Evolutionary conservation across 176 grass and related monocot species (phyloP), one percentile per base, ranked within the genome.

Genomic region (Aegilops longissima): DNA sequence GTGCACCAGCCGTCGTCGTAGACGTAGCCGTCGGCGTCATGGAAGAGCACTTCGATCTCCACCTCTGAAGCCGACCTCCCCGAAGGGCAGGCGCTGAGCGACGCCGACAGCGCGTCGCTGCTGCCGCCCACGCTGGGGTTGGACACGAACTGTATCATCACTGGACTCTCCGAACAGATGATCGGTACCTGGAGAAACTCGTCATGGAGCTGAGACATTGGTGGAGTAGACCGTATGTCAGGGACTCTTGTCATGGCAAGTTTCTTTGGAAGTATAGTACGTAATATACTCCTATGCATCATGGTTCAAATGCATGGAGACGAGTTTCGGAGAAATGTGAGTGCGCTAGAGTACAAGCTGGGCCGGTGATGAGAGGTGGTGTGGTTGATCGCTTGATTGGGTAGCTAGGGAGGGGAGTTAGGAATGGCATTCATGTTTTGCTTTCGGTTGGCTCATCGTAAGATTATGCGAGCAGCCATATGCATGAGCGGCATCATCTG

Each of bases 41-140:
- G 42, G 73, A 85, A 85, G 61, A 85, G 73, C 73, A 85, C 73
- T 73, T 85, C 73, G 61, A 85, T 85, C 73, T 77, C 83, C 5
- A 85, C 29, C 44, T 77, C 83, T 20, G 83, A 76, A 1, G 39
- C 40, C 69, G 70, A 84, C 3, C 73, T 85, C 73, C 30, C 65
- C 61, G 73, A 73, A 9, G 29, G 73, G 83, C 42, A 77, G 73
- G 83, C 61, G 30, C 83, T 85, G 39, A 85, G 83, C 29, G 61
- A 85, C 61, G 61, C 61, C 3, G 83, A 47, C 73, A 68, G 73
- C 44, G 42, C 5, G 31, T 77, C 83, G 31, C 73, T 73, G 44
- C 51, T 54, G 51, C 73, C 30, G 4, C 5, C 73, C 2, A 68
- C 44, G 56, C 56, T 21, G 20, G 54, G 31, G 62, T 69, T 78